A percentile compares a stretch with the other conserved stretches of the same genome.
Evolutionary conservation across 1,284 basidiomycete species (phyloP).

Genomic region (Wallemia hederae): DNA sequence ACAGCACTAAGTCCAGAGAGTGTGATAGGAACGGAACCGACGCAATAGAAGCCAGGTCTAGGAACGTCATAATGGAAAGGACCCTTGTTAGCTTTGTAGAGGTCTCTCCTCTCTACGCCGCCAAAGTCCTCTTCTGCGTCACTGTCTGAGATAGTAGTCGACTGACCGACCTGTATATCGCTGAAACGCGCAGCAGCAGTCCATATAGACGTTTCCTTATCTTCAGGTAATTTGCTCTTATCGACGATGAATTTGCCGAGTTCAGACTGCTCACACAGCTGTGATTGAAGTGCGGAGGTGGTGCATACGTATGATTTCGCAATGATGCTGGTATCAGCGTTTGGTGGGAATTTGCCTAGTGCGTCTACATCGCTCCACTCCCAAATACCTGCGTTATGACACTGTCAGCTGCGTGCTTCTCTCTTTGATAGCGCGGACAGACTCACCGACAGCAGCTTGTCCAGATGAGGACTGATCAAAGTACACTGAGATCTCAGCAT

Average conservation of each 20-base stretch:
- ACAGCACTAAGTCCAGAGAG: neutral
- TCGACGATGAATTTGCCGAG: neutral
- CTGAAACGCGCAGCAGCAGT: neutral
- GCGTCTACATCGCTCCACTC: neutral
- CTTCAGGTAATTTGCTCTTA: neutral
- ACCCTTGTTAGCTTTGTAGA: neutral
- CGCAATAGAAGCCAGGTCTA: neutral
- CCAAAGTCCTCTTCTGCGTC: neutral
- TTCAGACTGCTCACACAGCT: neutral
- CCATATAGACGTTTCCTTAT: neutral
- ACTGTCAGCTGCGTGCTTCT: too few species aligned
- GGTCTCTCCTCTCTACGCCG: neutral
- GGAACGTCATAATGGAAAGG: neutral
- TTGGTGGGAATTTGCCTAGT: neutral
- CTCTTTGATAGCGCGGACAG: too few species aligned
- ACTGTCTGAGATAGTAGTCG: neutral
- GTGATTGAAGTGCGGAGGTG: neutral
- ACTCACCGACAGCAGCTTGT: neutral
- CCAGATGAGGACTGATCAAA: neutral
- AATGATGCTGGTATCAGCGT: neutral
- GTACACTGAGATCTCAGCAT: neutral
- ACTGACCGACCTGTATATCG: neutral
- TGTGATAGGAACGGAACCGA: neutral
- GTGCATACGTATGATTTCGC: constrained; percentile 1
- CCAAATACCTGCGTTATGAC: neutral